Conservation (phyloP, 805 yeast species). For the Blastobotrys attinorum region DNA sequence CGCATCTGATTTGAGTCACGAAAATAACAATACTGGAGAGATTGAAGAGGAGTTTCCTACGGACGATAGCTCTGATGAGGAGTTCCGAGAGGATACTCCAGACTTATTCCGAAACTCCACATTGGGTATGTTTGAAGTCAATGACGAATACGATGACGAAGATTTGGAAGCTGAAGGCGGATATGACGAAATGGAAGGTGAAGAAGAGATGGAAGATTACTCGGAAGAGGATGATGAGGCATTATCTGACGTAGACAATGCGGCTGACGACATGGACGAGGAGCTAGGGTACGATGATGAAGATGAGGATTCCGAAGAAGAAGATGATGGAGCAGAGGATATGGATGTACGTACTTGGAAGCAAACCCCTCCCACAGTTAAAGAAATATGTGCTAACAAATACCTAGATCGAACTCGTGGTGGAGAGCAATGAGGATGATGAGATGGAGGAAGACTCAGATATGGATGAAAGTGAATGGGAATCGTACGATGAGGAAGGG, state of each 20-base stretch:
- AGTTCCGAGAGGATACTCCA: conserved; percentile 58
- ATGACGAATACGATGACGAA: conserved; percentile 58
- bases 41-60: conserved; percentile 35
- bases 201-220: conserved; percentile 14
- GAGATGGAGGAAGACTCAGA: conserved; percentile 9
- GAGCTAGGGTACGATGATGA: conserved; percentile 22
- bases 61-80: conserved; percentile 29
- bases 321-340: conserved; percentile 31
- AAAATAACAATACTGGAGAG: conserved; percentile 32
- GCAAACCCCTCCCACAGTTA: too few species aligned
- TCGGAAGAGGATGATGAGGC: conserved; percentile 19
- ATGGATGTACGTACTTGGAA: conserved; percentile 31
- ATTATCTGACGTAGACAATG: conserved; percentile 18
- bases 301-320: conserved; percentile 22
- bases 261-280: conserved; percentile 7
- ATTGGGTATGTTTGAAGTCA: conserved; percentile 87
- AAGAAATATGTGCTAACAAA: too few species aligned
- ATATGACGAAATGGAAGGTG: conserved; percentile 22
- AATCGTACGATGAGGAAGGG: conserved; percentile 20
- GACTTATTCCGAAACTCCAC: conserved; percentile 84
- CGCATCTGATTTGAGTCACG: conserved; percentile 41
- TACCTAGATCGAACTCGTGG: conserved; percentile 12
- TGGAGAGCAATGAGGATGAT: conserved; percentile 15
- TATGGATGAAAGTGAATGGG: conserved; percentile 15
- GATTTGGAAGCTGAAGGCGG: conserved; percentile 38